Conservation (phyloP, 768 basidiomycete genomes). For the Pholiota molesta region DNA sequence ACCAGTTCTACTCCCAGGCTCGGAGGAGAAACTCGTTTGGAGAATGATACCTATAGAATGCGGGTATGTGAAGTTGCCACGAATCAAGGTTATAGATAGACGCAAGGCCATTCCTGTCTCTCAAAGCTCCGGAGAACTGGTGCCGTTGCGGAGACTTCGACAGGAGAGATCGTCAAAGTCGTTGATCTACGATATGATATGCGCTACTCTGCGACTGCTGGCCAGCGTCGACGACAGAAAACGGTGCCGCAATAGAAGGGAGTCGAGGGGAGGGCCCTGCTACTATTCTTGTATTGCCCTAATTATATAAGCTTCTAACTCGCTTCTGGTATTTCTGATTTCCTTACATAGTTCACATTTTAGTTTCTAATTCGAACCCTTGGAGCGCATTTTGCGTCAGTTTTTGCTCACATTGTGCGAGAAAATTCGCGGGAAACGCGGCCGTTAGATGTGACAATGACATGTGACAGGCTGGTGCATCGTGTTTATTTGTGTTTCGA, state of each 20-base stretch:
- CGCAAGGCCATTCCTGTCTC: conserved; percentile 39
- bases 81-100: conserved; percentile 58
- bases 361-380: neutral
- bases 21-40: conserved; percentile 69
- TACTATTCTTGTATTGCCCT: conserved; percentile 39
- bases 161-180: conserved; percentile 52
- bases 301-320: conserved; percentile 1
- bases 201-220: conserved; percentile 13
- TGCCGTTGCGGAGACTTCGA: conserved; percentile 47
- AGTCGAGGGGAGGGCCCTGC: conserved; percentile 23
- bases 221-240: conserved; percentile 7
- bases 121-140: conserved; percentile 36
- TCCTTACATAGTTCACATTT: neutral
- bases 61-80: conserved; percentile 65
- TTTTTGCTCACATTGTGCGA: neutral
- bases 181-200: conserved; percentile 53
- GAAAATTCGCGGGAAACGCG: neutral
- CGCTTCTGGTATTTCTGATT: neutral
- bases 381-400: conserved; percentile 5
- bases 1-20: conserved; percentile 73
- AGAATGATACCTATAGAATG: conserved; percentile 75
- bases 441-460: neutral
- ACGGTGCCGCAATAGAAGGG: conserved; percentile 4
- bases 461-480: conserved; percentile 3
- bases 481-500: conserved; percentile 15